Evolutionary conservation across 2,329 filamentous ascomycete genomes (phyloP), one percentile per base, ranked within the genome.

Genomic region (Neoarthrinium moseri): DNA sequence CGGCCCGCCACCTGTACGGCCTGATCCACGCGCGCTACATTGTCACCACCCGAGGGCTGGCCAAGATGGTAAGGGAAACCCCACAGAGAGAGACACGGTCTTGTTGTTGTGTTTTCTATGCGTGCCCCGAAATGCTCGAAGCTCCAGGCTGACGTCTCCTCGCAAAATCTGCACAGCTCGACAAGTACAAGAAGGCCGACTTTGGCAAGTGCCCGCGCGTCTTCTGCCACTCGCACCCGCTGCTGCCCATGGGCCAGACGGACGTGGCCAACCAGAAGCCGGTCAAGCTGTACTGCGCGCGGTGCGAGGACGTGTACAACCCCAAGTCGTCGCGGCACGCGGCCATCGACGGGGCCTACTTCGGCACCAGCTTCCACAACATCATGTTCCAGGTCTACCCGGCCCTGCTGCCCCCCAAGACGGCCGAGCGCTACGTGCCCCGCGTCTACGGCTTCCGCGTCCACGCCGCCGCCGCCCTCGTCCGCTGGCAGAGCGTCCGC

Each of bases 301-400:
- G 91, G 59, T 99, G 94, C 75, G 94, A 99, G 76, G 94, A 99
- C 67, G 87, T 95, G 49, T 99, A 99, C 78, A 97, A 97, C 71
- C 94, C 94, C 35, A 99, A 99, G 69, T 97, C 94, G 4, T 72
- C 90, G 17, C 89, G 94, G 22, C 94, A 99, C 70, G 91, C 91
- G 41, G 81, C 87, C 48, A 96, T 99, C 61, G 94, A 99, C 65
- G 94, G 94, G 52, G 94, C 94, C 54, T 99, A 97, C 77, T 99
- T 99, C 58, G 94, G 94, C 57, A 91, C 92, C 38, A 95, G 89
- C 3, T 99, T 99, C 77, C 92, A 96, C 77, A 96, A 96, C 72
- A 96, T 99, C 69, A 83, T 99, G 51, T 97, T 99, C 75, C 94
- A 99, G 68, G 94, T 99, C 45, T 97, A 97, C 66, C 92, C 94